Conservation (phyloP, 2,329 filamentous ascomycete species). For the Dactylellina parvicollis region DNA sequence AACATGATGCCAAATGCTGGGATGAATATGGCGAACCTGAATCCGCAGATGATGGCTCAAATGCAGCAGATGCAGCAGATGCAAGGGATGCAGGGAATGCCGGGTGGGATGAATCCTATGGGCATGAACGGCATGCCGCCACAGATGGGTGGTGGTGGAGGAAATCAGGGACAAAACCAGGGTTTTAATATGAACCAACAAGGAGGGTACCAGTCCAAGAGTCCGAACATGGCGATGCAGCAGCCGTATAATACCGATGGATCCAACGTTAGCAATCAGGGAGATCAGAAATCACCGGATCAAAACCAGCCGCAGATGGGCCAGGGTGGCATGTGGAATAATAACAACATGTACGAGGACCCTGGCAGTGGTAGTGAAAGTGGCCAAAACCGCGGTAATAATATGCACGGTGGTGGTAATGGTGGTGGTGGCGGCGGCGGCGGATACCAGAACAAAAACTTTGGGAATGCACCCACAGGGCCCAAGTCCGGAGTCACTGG, state of each 20-base stretch:
- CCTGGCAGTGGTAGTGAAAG: slow-evolving; percentile 25
- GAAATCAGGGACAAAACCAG: slow-evolving; percentile 63
- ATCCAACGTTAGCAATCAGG: slow-evolving; percentile 54
- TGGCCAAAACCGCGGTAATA: slow-evolving; percentile 49
- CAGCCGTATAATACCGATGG: slow-evolving; percentile 58
- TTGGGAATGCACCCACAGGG: slow-evolving; percentile 59
- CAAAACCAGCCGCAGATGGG: slow-evolving; percentile 55
- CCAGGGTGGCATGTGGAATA: slow-evolving; percentile 55
- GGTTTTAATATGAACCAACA: slow-evolving; percentile 65
- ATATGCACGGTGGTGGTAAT: slow-evolving; percentile 58
- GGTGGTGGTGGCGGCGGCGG: slow-evolving; percentile 59
- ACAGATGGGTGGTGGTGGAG: slow-evolving; percentile 60
- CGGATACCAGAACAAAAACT: slow-evolving; percentile 61
- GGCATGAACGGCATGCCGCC: slow-evolving; percentile 62
- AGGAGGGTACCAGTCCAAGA: slow-evolving; percentile 60
- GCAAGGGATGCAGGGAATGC: slow-evolving; percentile 65
- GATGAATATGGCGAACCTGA: slow-evolving; percentile 36
- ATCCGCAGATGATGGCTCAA: slow-evolving; percentile 54
- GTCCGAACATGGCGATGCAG: slow-evolving; percentile 61
- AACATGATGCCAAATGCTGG: slow-evolving; percentile 66
- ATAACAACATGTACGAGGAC: slow-evolving; percentile 53
- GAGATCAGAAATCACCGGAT: slow-evolving; percentile 49
- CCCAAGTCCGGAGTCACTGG: slow-evolving; percentile 64
- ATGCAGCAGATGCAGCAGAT: slow-evolving; percentile 80
- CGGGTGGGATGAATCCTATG: slow-evolving; percentile 60